Conservation (phyloP, 2,329 filamentous ascomycete genomes). For the Monosporascus sp. region DNA sequence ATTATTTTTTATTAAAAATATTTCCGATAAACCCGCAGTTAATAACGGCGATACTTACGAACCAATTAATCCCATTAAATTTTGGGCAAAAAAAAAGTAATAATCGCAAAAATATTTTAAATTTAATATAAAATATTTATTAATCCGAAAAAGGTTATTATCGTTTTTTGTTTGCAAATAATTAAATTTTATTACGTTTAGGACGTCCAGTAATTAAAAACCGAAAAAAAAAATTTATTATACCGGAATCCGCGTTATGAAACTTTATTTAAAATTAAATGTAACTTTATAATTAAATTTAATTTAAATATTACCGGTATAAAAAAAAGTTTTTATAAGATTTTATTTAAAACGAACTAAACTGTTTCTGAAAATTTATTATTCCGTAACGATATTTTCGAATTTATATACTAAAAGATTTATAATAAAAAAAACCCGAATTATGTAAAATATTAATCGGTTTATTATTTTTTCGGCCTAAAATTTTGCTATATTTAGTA, state of each 20-base stretch:
- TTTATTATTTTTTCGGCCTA: conserved; percentile 36
- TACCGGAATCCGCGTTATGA: conserved; percentile 32
- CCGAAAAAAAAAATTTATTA: conserved; percentile 29
- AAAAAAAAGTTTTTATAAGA: conserved; percentile 15
- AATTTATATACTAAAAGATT: conserved; percentile 26
- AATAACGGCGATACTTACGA: no score
- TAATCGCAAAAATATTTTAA: conserved; percentile 8
- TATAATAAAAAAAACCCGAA: conserved; percentile 28
- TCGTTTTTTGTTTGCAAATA: conserved; percentile 19
- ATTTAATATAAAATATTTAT: conserved; percentile 22
- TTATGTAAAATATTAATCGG: conserved; percentile 32
- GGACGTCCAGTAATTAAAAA: conserved; percentile 32
- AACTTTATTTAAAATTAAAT: conserved; percentile 32
- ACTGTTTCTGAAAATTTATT: conserved; percentile 26
- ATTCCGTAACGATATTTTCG: conserved; percentile 33
- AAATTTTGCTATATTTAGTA: conserved; percentile 21
- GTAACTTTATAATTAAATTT: conserved; percentile 33
- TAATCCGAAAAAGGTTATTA: conserved; percentile 24
- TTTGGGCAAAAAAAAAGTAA: conserved; percentile 12
- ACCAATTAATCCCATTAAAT: conserved; percentile 6
- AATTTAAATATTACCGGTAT: conserved; percentile 22
- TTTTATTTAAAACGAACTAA: conserved; percentile 1
- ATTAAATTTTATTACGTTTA: conserved; percentile 19
- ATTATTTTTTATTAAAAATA: no score
- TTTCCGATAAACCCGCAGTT: no score